Evolutionary conservation across 2,329 filamentous ascomycete genomes (phyloP), one percentile per base, ranked within the genome.

Genomic region (Cryoendolithus antarcticus): DNA sequence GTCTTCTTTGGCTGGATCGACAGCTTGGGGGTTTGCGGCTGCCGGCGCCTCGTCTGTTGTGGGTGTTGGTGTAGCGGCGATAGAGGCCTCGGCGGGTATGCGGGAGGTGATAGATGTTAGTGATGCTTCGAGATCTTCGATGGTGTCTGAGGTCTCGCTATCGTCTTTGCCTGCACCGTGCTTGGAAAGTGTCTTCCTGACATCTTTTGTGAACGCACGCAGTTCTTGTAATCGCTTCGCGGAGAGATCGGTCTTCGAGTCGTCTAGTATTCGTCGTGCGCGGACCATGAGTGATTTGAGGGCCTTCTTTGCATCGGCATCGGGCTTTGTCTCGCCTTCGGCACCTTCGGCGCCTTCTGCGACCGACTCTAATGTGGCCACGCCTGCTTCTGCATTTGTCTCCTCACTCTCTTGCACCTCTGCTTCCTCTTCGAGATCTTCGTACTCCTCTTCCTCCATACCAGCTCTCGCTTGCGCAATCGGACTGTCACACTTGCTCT

Each of bases 161-260:
- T 38, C 35, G 11, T 42, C 36, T 28, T 48, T 42, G 10, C 35
- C 35, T 28, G 45, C 46, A 28, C 58, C 56, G 46, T 73, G 67
- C 40, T 72, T 69, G 38, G 71, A 66, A 35, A 89, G 67, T 33
- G 81, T 72, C 34, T 71, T 69, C 52, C 75, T 75, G 34, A 83
- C 70, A 19, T 73, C 68, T 50, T 72, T 72, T 44, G 80, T 67
- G 63, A 93, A 83, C 10, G 71, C 64, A 37, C 86, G 81, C 39
- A 93, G 69, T 39, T 79, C 72, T 55, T 80, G 76, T 67, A 89
- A 91, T 57, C 80, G 76, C 57, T 79, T 81, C 39, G 75, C 82
- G 24, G 72, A 71, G 27, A 86, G 64, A 13, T 53, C 46, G 35
- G 48, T 45, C 15, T 67, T 59, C 43, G 72, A 59, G 40, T 62